Conservation (phyloP, 1,284 basidiomycete species). For the Boletus smithii region DNA sequence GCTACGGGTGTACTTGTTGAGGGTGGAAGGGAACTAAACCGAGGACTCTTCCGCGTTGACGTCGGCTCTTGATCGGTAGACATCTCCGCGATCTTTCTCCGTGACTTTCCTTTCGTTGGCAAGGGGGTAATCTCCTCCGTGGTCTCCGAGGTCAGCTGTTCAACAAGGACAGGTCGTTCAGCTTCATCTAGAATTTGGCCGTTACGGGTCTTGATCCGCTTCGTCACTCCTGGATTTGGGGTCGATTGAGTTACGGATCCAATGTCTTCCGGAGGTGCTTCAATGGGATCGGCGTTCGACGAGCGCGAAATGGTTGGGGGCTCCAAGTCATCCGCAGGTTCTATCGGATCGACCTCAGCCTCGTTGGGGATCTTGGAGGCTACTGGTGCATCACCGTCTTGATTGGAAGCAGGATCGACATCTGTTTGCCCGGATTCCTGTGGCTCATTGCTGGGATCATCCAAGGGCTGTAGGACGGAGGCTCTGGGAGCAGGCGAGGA, state of each 20-base stretch:
- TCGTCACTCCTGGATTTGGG: constrained; percentile 30
- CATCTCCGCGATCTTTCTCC: background rate
- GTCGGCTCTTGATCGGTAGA: constrained; percentile 11
- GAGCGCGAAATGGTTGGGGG: constrained; percentile 1
- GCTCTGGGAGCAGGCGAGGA: background rate
- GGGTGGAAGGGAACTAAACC: constrained; percentile 7
- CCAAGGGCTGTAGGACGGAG: background rate
- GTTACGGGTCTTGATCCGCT: constrained; percentile 38
- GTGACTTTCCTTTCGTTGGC: constrained; percentile 2
- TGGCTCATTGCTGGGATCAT: background rate
- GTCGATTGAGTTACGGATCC: constrained; percentile 13
- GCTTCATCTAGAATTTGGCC: constrained; percentile 28
- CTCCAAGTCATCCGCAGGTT: constrained; percentile 32
- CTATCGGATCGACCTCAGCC: constrained; percentile 32
- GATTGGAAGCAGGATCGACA: background rate
- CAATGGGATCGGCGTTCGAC: constrained; percentile 29
- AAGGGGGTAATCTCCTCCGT: constrained; percentile 2
- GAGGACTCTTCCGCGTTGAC: constrained; percentile 15
- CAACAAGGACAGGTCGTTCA: constrained; percentile 19
- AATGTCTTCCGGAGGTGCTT: constrained; percentile 16
- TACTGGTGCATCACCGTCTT: background rate
- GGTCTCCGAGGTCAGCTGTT: constrained; percentile 6
- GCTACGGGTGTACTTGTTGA: constrained; percentile 10
- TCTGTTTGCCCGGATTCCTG: background rate
- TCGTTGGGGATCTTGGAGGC: constrained; percentile 8